These are phyloP conservation scores for Podaxis sp. DNA, from an alignment of 768 basidiomycete species.

Conservation along the genomic window DNA sequence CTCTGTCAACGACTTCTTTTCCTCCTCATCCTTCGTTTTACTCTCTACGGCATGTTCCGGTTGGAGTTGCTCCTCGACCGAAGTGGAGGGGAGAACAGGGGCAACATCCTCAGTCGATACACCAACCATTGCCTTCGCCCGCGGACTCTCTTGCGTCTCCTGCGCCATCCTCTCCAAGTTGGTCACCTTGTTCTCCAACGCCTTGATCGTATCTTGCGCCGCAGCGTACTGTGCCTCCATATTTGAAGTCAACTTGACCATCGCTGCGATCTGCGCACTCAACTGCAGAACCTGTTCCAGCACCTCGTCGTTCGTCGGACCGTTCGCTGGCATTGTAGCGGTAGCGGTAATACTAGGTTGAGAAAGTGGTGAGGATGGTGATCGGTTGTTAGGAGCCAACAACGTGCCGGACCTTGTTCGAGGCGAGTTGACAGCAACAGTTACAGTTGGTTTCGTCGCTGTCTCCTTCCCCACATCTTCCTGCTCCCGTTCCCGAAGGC, in stretches of 20 bases:
- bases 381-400: conserved; percentile 13
- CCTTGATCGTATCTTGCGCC: conserved; percentile 73
- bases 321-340: background rate
- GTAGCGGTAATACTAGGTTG: conserved; percentile 15
- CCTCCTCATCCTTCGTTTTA: conserved; percentile 10
- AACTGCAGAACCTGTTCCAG: conserved; percentile 67
- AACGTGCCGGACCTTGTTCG: conserved; percentile 12
- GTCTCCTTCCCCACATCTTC: background rate
- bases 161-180: conserved; percentile 66
- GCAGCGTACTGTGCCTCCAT: conserved; percentile 77
- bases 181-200: conserved; percentile 67
- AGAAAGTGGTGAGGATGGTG: conserved; percentile 29
- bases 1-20: conserved; percentile 38
- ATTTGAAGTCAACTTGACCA: conserved; percentile 67
- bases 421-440: background rate
- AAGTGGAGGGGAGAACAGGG: background rate
- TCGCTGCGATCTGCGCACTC: conserved; percentile 71
- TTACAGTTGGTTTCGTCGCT: background rate
- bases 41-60: too few relatives aligned
- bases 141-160: conserved; percentile 35
- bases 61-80: background rate
- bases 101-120: background rate
- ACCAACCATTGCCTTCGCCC: background rate
- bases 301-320: conserved; percentile 31
- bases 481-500: conserved; percentile 26